These are phyloP conservation scores for Rosa lucieae DNA, from an alignment of 306 rosid genomes.

Conservation along the genomic window DNA sequence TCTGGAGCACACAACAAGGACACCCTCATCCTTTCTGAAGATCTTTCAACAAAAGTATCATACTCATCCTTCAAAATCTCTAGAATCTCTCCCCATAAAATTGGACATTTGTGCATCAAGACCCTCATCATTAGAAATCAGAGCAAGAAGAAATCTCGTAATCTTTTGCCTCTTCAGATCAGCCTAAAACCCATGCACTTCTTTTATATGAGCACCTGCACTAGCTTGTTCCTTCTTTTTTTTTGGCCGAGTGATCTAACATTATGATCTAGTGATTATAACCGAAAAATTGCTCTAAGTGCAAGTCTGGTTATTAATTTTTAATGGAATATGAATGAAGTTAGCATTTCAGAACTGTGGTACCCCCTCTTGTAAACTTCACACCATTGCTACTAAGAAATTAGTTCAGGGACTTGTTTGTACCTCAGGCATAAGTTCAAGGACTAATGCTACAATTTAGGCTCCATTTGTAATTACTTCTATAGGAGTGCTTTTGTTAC, in stretches of 20 bases:
- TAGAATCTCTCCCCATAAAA: background rate
- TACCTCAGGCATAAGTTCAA: background rate
- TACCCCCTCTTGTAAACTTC: background rate
- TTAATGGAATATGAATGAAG: background rate
- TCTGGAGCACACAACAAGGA: background rate
- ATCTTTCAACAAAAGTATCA: background rate
- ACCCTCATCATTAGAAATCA: background rate
- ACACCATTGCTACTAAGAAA: background rate
- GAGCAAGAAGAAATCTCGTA: background rate
- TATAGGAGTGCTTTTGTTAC: background rate
- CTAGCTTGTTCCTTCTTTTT: background rate
- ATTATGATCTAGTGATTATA: background rate
- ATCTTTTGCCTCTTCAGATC: background rate
- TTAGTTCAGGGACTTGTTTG: background rate
- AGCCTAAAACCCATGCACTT: background rate
- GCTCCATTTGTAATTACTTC: background rate
- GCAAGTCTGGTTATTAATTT: background rate
- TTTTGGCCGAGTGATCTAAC: background rate
- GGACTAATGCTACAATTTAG: background rate
- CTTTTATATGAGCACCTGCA: background rate
- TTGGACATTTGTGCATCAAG: background rate
- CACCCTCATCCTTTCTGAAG: background rate
- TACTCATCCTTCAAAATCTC: background rate
- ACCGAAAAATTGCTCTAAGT: background rate
- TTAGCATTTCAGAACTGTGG: background rate